Percentiles rank a stretch among this genome's conserved stretches.
phyloP scores from a whole-genome alignment of 495 filamentous ascomycete genomes.

The Bathelium albidoporum region DNA sequence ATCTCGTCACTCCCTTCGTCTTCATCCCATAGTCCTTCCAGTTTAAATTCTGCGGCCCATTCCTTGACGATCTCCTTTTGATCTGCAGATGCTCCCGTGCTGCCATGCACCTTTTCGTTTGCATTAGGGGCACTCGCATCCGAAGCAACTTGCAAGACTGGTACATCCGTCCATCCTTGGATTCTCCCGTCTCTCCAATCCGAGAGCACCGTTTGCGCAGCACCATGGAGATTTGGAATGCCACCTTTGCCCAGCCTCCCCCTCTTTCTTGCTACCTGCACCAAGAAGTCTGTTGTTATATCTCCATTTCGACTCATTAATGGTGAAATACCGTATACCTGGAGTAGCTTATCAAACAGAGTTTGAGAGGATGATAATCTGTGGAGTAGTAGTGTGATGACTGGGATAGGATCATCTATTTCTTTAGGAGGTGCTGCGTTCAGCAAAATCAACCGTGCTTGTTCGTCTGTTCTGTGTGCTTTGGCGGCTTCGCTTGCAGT shows the following conservation, averaged over 20 bases:
- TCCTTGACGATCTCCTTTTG: conserved; percentile 80
- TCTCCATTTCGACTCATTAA: conserved; percentile 61
- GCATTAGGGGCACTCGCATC: conserved; percentile 24
- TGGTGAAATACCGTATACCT: conserved; percentile 70
- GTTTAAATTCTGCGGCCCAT: conserved; percentile 92
- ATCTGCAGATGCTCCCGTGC: conserved; percentile 37
- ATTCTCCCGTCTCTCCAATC: conserved; percentile 96
- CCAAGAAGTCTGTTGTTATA: conserved; percentile 78
- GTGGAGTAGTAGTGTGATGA: conserved; percentile 69
- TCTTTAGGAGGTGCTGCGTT: conserved; percentile 82
- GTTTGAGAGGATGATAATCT: conserved; percentile 62
- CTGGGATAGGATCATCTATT: conserved; percentile 79
- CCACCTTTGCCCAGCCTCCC: conserved; percentile 83
- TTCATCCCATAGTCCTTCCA: conserved; percentile 87
- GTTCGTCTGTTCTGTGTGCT: conserved; percentile 57
- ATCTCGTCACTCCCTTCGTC: conserved; percentile 36
- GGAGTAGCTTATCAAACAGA: conserved; percentile 62
- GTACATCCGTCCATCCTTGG: conserved; percentile 80
- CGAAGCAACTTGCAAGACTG: conserved; percentile 46
- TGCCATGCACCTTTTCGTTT: conserved; percentile 21
- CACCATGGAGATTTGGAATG: conserved; percentile 75
- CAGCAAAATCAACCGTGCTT: conserved; percentile 76
- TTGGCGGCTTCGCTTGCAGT: conserved; percentile 40
- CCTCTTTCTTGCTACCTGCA: conserved; percentile 88
- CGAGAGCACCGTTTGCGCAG: conserved; percentile 83